A percentile compares a stretch with the other conserved stretches of the same genome.
Evolutionary conservation across 805 yeast species (phyloP).

Genomic region (Pachysolen tannophilus): DNA sequence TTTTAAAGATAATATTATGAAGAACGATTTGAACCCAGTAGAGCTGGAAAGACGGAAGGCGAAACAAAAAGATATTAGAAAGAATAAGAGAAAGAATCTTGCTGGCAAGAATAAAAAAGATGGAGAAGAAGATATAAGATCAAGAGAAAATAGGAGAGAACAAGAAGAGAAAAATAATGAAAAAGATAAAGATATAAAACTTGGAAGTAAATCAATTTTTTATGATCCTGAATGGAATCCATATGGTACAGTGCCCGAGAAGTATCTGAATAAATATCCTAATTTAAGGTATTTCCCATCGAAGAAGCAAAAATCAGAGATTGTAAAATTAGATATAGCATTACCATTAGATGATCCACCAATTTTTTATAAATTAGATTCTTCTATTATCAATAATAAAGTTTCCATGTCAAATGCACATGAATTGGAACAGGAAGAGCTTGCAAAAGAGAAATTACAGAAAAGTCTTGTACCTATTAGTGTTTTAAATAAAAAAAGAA

Average conservation of each 20-base stretch:
- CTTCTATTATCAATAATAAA: background rate
- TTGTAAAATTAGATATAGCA: conserved; percentile 8
- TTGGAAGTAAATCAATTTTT: conserved; percentile 45
- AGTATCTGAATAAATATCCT: conserved; percentile 16
- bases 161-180: no score
- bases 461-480: no score
- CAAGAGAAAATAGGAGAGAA: no score
- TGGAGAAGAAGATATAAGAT: no score
- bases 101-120: no score
- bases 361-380: conserved; percentile 29
- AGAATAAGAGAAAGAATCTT: no score
- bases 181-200: conserved; percentile 14
- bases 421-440: no score
- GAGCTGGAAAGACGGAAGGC: conserved; percentile 16
- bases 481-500: no score
- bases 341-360: conserved; percentile 38
- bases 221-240: conserved; percentile 65
- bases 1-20: conserved; percentile 12
- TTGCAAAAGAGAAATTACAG: no score
- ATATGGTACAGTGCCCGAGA: conserved; percentile 42
- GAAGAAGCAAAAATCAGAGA: conserved; percentile 2
- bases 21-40: conserved; percentile 15
- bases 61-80: no score
- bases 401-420: no score
- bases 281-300: conserved; percentile 26